Evolutionary conservation across 192 early-diverging fungal genomes (phyloP).

Genomic region (Coemansia sp.): DNA sequence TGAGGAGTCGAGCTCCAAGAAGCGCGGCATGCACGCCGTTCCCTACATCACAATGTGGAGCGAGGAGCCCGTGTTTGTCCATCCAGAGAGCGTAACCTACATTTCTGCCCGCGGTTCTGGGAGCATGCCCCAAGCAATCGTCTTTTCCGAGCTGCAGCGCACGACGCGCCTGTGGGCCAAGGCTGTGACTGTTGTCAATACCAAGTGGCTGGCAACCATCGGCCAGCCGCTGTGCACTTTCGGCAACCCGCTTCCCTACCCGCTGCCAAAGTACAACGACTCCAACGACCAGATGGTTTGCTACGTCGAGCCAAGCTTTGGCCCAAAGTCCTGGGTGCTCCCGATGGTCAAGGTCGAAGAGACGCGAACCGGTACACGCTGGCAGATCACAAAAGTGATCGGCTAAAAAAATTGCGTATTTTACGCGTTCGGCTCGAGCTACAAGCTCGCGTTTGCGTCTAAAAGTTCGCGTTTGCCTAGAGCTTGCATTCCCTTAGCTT

Average conservation of each 20-base stretch:
- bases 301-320: constrained; percentile 68
- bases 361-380: constrained; percentile 61
- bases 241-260: constrained; percentile 75
- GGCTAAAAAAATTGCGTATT: constrained; percentile 17
- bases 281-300: constrained; percentile 57
- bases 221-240: constrained; percentile 71
- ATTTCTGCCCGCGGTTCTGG: constrained; percentile 40
- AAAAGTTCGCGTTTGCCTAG: neutral
- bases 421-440: neutral
- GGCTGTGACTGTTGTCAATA: constrained; percentile 70
- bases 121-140: constrained; percentile 68
- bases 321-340: constrained; percentile 70
- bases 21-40: constrained; percentile 52
- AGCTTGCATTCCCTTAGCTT: neutral
- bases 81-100: constrained; percentile 68
- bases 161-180: constrained; percentile 68
- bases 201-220: constrained; percentile 81
- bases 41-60: constrained; percentile 74
- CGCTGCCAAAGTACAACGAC: constrained; percentile 71
- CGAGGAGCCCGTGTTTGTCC: constrained; percentile 72
- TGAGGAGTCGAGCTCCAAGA: constrained; percentile 53
- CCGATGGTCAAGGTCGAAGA: constrained; percentile 67
- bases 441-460: neutral
- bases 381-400: constrained; percentile 59
- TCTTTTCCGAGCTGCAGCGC: constrained; percentile 69